Base-by-base conservation (phyloP, 2,329 filamentous ascomycete species). In the Arthrobotrys musiformis region DNA sequence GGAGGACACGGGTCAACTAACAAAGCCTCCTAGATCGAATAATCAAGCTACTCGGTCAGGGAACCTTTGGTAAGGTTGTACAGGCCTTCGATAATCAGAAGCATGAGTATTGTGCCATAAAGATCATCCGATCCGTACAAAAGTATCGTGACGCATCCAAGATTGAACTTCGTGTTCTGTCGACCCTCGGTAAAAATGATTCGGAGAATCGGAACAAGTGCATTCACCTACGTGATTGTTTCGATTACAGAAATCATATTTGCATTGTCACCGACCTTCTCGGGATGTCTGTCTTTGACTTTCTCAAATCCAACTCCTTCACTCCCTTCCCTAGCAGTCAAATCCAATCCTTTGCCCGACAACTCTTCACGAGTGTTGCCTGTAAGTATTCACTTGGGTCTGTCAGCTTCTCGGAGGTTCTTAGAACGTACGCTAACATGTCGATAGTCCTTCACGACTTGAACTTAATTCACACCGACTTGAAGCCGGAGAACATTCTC, bases 241-340 rank as follows among this genome's bases (percentile, higher is more conserved):
- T 99, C 85, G 95, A 99, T 84, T 99, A 93, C 85, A 89, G 94
- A 56, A 95, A 96, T 70, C 95, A 99, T 82, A 98, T 99, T 80
- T 99, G 95, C 68, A 91, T 91, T 77, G 90, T 91, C 81, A 91
- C 90, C 13, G 90, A 91, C 82, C 84, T 91, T 15, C 88, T 98
- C 33, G 94, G 94, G 56, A 94, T 97, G 82, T 98, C 94, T 81
- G 94, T 99, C 63, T 99, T 99, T 83, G 95, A 99, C 84, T 99
- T 99, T 81, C 87, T 99, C 56, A 99, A 99, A 85, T 90, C 91
- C 82, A 98, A 98, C 82, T 89, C 89, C 79, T 99, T 99, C 82
- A 93, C 97, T 17, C 95, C 95, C 0, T 99, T 99, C 82, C 95
- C 95, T 11, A 98, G 96, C 86, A 97, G 94, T 80, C 95, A 99